A percentile compares a stretch with the other conserved stretches of the same genome.
Evolutionary conservation across 2,329 filamentous ascomycete genomes (phyloP).

Genomic region (Aspergillus sp.): DNA sequence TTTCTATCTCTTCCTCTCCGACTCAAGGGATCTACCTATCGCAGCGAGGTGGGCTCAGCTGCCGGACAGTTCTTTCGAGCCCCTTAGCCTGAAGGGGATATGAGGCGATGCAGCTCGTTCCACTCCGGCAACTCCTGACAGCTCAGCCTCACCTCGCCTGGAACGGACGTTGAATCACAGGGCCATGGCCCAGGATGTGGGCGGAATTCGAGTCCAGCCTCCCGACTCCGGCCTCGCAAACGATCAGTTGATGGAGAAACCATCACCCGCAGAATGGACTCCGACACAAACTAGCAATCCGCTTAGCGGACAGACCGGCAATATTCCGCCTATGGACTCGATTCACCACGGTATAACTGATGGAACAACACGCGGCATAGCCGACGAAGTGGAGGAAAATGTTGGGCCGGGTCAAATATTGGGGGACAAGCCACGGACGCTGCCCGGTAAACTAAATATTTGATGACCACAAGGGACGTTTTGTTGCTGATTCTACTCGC

Average conservation of each 20-base stretch:
- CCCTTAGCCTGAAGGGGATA: conserved; percentile 19
- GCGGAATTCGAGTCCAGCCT: conserved; percentile 28
- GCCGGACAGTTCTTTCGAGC: conserved; percentile 9
- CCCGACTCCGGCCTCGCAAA: conserved; percentile 25
- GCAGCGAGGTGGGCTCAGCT: conserved; percentile 12
- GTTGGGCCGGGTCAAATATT: conserved; percentile 15
- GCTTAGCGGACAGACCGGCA: conserved; percentile 23
- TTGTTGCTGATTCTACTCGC: conserved; percentile 9
- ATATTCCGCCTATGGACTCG: conserved; percentile 26
- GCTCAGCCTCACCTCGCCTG: conserved; percentile 26
- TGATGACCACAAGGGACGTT: not conserved
- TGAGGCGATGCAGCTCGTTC: conserved; percentile 33
- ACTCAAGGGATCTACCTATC: not conserved
- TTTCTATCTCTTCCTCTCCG: not conserved
- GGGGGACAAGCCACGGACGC: conserved; percentile 34
- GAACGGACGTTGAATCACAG: conserved; percentile 26
- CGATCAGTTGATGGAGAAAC: conserved; percentile 29
- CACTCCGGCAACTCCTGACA: conserved; percentile 30
- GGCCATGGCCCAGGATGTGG: conserved; percentile 40
- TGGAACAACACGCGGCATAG: conserved; percentile 24
- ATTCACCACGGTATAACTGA: conserved; percentile 28
- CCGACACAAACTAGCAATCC: conserved; percentile 18
- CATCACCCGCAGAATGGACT: conserved; percentile 22
- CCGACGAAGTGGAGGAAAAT: conserved; percentile 25
- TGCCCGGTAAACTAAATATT: conserved; percentile 39